Percentiles rank a stretch among this genome's conserved stretches.
Conservation (phyloP, 495 filamentous ascomycete species). For the Podospora fimiseda region DNA sequence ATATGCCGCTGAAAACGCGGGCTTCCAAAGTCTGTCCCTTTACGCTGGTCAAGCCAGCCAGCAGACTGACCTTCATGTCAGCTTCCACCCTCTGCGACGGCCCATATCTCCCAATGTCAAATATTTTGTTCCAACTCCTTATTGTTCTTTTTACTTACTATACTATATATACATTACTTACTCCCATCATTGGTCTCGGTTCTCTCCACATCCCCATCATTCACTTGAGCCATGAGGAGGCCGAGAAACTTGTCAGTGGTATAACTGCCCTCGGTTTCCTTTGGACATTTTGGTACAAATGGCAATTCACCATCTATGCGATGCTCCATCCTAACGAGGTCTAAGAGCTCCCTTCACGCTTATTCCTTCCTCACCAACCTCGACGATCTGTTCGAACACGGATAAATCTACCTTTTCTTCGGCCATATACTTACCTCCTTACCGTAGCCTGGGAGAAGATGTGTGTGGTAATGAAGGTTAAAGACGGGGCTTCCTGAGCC, state of each 20-base stretch:
- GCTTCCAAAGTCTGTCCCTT: constrained; percentile 93
- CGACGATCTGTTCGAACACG: too few relatives aligned
- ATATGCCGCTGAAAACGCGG: constrained; percentile 93
- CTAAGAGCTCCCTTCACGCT: too few relatives aligned
- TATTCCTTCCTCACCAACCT: too few relatives aligned
- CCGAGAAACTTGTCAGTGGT: not conserved
- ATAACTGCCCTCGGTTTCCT: not conserved
- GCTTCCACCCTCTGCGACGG: not conserved
- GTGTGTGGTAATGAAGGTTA: too few relatives aligned
- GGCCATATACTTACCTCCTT: too few relatives aligned
- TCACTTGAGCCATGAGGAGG: not conserved
- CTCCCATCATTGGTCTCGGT: not conserved
- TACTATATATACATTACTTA: not conserved
- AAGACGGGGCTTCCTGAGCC: too few relatives aligned
- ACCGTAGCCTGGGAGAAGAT: too few relatives aligned
- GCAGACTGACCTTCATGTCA: constrained; percentile 52
- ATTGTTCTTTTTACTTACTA: not conserved
- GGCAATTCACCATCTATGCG: not conserved
- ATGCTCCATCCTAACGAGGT: too few relatives aligned
- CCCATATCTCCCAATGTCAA: not conserved
- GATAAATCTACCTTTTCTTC: too few relatives aligned
- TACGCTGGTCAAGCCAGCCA: constrained; percentile 84
- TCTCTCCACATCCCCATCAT: not conserved
- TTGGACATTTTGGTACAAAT: not conserved
- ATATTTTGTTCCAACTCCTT: not conserved